A percentile compares a stretch with the other conserved stretches of the same genome.
These are phyloP conservation scores for Penicillium sp. DNA, from an alignment of 2,329 filamentous ascomycete genomes.

Conservation along the genomic window DNA sequence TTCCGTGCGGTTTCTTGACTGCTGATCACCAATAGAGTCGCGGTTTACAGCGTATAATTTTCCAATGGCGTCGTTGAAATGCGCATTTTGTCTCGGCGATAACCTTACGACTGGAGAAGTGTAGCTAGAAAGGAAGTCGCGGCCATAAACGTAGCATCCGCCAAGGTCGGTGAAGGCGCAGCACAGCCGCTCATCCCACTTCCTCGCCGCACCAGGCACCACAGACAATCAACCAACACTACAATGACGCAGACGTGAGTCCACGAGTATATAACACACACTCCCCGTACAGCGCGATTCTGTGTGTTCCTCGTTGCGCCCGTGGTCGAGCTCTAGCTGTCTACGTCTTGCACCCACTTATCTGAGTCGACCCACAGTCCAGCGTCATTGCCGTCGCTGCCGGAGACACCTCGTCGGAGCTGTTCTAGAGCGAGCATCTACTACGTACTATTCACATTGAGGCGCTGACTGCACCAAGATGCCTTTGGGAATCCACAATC, in stretches of 20 bases:
- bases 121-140: background rate
- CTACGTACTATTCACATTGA: background rate
- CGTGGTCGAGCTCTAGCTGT: background rate
- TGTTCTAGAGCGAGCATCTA: background rate
- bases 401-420: background rate
- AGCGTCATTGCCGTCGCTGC: conserved; percentile 1
- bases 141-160: background rate
- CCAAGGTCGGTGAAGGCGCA: background rate
- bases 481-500: conserved; percentile 45
- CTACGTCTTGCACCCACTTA: background rate
- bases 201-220: background rate
- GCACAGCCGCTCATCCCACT: background rate
- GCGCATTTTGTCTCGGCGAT: background rate
- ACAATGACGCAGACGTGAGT: background rate
- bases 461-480: conserved; percentile 23
- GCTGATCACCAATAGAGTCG: background rate
- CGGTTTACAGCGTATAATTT: background rate
- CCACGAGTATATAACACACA: background rate
- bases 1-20: background rate
- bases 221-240: background rate
- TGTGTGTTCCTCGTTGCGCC: background rate
- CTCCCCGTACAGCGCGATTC: background rate
- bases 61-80: background rate
- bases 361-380: background rate
- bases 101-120: no score